Evolutionary conservation across 208 protist species (phyloP).

Genomic region (Wallacemonas sp.): DNA sequence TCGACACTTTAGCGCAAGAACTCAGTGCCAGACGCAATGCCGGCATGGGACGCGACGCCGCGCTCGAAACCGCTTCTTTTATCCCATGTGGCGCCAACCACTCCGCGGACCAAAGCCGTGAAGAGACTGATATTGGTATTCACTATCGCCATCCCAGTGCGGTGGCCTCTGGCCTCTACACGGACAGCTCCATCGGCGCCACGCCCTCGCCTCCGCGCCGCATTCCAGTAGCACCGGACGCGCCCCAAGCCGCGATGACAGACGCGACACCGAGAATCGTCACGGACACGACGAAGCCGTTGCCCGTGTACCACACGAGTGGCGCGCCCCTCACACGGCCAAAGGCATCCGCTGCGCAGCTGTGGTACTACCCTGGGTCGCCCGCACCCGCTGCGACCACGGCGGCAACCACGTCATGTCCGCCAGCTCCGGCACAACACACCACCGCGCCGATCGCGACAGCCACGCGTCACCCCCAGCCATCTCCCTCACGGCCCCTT

Average conservation of each 20-base stretch:
- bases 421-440: not conserved
- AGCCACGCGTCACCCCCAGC: too few relatives aligned
- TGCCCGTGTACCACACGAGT: too few relatives aligned
- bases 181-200: not conserved
- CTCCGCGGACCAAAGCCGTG: not conserved
- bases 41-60: not conserved
- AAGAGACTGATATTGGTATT: slow-evolving; percentile 1
- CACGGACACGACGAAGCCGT: too few relatives aligned
- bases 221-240: too few relatives aligned
- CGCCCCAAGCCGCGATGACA: too few relatives aligned
- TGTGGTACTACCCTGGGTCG: not conserved
- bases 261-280: too few relatives aligned
- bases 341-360: not conserved
- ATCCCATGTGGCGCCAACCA: not conserved
- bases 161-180: not conserved
- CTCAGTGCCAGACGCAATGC: not conserved
- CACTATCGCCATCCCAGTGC: slow-evolving; percentile 6
- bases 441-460: not conserved
- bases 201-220: not conserved
- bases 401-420: not conserved
- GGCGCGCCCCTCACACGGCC: too few relatives aligned
- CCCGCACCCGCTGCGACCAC: not conserved
- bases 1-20: not conserved
- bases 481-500: too few relatives aligned
- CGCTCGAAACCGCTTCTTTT: not conserved